Base-by-base conservation (phyloP, 768 basidiomycete species). In the Podaxis carcinomalis region DNA sequence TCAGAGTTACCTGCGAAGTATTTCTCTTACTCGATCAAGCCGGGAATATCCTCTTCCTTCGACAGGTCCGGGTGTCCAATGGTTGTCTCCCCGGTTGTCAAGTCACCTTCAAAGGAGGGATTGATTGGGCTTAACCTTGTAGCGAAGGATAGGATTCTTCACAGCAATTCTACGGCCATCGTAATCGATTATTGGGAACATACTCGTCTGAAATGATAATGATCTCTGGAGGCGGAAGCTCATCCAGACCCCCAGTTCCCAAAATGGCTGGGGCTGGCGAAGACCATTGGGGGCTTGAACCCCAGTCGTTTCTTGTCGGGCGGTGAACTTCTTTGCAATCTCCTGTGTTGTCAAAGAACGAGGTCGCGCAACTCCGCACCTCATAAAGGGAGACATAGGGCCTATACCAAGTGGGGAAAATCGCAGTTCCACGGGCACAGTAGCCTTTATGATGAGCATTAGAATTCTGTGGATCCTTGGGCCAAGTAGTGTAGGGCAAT, bases 401-500 rank as follows among this genome's bases (percentile, higher is more conserved):
- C 53, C 84, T 70, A 64, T 86, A 83, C 79, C 80, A 84, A 6
- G 80, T 82, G 9, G 82, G 82, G 73, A 84, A 84, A 10, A 83
- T 69, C 9, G 78, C 72, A 0, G 76, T 77, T 21, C 79, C 80
- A 66, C 85, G 84, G 23, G 75, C 77, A 66, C 83, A 85, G 64
- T 85, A 84, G 2, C 83, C 83, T 71, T 72, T 76, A 6, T 67
- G 59, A 0, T 64, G 62, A 37, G 72, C 62, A 36, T 64, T 57
- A 37, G 66, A 69, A 37, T 68, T 28, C 7, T 28, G 28, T 28
- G 28, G 28, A 19, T 69, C 65, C 7, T 73, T 77, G 14, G 57
- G 73, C 79, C 79, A 84, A 1, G 67, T 65, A 2, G 69, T 65
- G 60, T 74, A 77, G 0, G 83, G 83, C 25, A 77, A 65, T 10